Base-by-base conservation (phyloP, 768 basidiomycete species). In the Lyophyllum decastes region DNA sequence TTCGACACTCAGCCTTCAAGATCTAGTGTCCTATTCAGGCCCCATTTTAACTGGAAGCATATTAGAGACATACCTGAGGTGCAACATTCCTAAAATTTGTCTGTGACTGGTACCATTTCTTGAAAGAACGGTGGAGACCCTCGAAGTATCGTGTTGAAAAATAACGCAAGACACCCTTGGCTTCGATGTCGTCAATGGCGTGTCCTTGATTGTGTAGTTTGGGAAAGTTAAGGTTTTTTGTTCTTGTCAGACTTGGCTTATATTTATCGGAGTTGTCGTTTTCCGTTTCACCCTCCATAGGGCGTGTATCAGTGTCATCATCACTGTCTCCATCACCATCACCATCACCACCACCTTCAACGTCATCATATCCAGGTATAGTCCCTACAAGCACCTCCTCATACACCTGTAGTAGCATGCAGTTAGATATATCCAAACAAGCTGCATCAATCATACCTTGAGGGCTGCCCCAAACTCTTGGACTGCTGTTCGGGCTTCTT, bases 141-240 rank as follows among this genome's bases (percentile, higher is more conserved):
- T 78, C 73, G 52, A 71, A 73, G 0, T 64, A 65, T 46, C 66
- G 63, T 1, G 72, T 75, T 27, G 69, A 74, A 41, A 70, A 76
- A 35, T 73, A 73, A 0, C 48, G 46, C 0, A 70, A n/a, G n/a
- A n/a, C n/a, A n/a, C n/a, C n/a, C n/a, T n/a, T n/a, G n/a, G n/a
- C n/a, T n/a, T n/a, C n/a, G 63, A 79, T 76, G 38, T 77, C 68
- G 2, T 54, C 52, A 25, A 75, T 66, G 0, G 72, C 44, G 50
- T 79, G 76, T 2, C 60, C 52, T 43, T 73, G 71, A 1, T 64
- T 58, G 33, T 79, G 77, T 0, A 57, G 49, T 58, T 78, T 78
- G 0, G 70, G 73, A 45, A 76, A 76, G 25, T 74, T 54, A 70
- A 72, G 75, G 19, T 68, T 63, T 72, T 70, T 45, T 8, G 30